Conservation (phyloP, 176 grass and related monocot species). For the Luzula sylvatica region DNA sequence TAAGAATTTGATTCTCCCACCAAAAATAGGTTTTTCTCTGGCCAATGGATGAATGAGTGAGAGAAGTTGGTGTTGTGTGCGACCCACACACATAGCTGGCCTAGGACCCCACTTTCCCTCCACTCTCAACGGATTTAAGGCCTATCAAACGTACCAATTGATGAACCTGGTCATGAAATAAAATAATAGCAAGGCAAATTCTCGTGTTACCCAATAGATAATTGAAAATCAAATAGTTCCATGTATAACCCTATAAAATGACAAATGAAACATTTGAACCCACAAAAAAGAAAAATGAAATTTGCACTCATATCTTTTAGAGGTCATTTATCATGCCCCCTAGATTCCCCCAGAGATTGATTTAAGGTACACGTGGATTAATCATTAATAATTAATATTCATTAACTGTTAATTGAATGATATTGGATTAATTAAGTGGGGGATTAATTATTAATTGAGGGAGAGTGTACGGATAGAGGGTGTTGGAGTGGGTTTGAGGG, state of each 20-base stretch:
- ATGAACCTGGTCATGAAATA: not conserved
- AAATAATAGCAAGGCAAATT: constrained; percentile 1
- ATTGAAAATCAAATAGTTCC: not conserved
- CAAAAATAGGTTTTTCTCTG: constrained; percentile 8
- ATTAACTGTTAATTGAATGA: too few species aligned
- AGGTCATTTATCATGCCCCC: not conserved
- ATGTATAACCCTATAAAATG: not conserved
- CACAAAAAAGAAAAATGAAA: not conserved
- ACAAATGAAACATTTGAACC: not conserved
- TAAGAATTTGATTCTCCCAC: constrained; percentile 20
- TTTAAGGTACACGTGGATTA: too few species aligned
- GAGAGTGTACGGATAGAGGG: too few species aligned
- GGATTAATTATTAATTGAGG: too few species aligned
- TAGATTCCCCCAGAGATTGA: too few species aligned
- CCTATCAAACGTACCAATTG: constrained; percentile 6
- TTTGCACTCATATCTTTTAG: not conserved
- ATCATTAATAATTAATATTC: too few species aligned
- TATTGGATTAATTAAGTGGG: too few species aligned
- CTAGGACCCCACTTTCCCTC: not conserved
- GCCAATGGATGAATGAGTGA: constrained; percentile 7
- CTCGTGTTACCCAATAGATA: not conserved
- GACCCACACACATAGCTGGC: constrained; percentile 8
- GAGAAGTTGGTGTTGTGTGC: constrained; percentile 16
- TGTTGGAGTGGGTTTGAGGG: too few species aligned
- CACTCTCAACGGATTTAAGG: constrained; percentile 10